phyloP scores from a whole-genome alignment of 164 flowering plant species.

The Vitis labrusca region DNA sequence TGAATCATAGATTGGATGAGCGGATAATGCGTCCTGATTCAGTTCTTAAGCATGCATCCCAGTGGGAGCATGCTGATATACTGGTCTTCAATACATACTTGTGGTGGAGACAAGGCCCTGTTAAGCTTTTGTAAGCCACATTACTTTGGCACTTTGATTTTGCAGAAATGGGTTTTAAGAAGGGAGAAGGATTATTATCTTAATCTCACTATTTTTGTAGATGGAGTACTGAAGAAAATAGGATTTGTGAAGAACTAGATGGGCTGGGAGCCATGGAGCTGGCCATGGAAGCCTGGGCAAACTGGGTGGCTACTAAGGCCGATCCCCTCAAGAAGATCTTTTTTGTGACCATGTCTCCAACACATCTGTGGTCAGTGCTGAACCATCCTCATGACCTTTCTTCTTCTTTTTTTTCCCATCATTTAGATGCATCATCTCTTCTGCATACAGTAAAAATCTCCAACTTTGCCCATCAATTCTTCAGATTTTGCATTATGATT shows the following conservation, averaged over 20 bases:
- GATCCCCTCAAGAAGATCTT: slow-evolving; percentile 65
- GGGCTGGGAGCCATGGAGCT: slow-evolving; percentile 80
- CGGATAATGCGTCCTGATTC: slow-evolving; percentile 87
- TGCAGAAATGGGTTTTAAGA: neutral
- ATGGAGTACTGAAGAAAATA: slow-evolving; percentile 70
- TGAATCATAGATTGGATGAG: slow-evolving; percentile 74
- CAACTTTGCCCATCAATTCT: no score
- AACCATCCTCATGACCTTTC: neutral
- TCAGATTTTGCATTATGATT: no score
- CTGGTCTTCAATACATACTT: slow-evolving; percentile 85
- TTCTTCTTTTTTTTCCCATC: no score
- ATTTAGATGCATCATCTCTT: no score
- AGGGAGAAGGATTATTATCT: neutral
- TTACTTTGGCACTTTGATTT: neutral
- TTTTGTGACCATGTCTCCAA: slow-evolving; percentile 96
- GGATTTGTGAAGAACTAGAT: slow-evolving; percentile 77
- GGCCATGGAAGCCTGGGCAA: slow-evolving; percentile 90
- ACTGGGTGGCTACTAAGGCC: slow-evolving; percentile 69
- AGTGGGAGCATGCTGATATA: slow-evolving; percentile 90
- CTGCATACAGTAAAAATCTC: no score
- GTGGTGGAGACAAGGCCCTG: slow-evolving; percentile 98
- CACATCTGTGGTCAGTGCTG: slow-evolving; percentile 70
- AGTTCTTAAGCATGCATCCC: slow-evolving; percentile 64
- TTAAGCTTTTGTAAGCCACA: slow-evolving; percentile 75
- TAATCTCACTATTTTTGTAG: slow-evolving; percentile 36